These are phyloP conservation scores for Sphaerosporella brunnea DNA, from an alignment of 495 filamentous ascomycete genomes.

Conservation along the genomic window DNA sequence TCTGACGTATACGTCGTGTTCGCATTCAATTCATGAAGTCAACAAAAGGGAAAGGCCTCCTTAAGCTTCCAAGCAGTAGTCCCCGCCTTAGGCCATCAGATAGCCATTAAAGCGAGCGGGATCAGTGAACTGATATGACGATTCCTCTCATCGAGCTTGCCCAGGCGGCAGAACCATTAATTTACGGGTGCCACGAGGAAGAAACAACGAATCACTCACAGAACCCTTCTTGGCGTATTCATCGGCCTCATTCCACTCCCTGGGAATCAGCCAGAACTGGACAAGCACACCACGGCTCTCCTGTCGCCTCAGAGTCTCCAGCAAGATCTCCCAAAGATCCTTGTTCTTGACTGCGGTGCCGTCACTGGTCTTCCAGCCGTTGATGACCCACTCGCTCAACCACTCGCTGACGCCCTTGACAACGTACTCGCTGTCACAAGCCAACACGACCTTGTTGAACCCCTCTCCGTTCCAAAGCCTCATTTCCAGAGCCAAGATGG, in stretches of 20 bases:
- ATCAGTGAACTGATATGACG: too few species aligned
- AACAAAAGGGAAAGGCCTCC: too few species aligned
- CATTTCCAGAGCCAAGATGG: neutral
- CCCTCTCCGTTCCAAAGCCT: neutral
- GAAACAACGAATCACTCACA: neutral
- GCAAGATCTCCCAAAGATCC: neutral
- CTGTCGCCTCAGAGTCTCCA: neutral
- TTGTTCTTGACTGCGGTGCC: neutral
- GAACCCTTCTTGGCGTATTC: neutral
- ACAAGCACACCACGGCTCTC: neutral
- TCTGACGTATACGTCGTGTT: too few species aligned
- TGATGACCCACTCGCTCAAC: neutral
- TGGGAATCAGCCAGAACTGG: conserved; percentile 1
- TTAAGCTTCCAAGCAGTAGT: too few species aligned
- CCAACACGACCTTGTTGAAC: neutral
- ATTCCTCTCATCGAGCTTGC: too few species aligned
- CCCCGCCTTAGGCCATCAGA: too few species aligned
- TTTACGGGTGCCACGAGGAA: neutral
- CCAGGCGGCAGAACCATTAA: too few species aligned
- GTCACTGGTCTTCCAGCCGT: neutral
- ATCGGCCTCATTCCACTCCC: neutral
- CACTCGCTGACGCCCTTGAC: neutral
- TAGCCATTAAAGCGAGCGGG: too few species aligned
- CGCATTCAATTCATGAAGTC: too few species aligned
- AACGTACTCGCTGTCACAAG: neutral